A percentile compares a stretch with the other conserved stretches of the same genome.
Conservation (phyloP, 2,329 filamentous ascomycete species). For the Arachnopeziza araneosa region DNA sequence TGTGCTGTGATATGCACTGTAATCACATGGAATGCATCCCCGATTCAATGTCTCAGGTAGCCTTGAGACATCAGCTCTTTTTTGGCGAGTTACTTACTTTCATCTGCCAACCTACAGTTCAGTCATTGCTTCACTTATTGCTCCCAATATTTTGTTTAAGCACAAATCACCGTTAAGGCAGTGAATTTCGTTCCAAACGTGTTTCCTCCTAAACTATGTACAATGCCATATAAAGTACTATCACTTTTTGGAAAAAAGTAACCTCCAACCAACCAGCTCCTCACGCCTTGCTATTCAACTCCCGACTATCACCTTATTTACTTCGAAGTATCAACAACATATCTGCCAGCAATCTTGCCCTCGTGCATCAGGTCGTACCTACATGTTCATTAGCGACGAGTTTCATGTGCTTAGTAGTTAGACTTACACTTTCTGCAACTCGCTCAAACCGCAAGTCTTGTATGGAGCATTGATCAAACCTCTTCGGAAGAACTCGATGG, state of each 20-base stretch:
- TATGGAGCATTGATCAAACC: conserved; percentile 78
- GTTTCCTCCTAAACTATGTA: too few species aligned
- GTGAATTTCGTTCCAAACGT: too few species aligned
- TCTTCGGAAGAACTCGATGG: conserved; percentile 80
- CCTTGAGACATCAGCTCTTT: neutral
- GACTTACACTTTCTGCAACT: conserved; percentile 61
- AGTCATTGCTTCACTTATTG: neutral
- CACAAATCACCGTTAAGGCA: too few species aligned
- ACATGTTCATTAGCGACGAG: neutral
- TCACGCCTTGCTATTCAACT: too few species aligned
- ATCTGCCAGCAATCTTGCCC: conserved; percentile 70
- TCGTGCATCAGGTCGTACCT: conserved; percentile 45
- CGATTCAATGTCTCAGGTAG: neutral
- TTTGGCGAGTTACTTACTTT: neutral
- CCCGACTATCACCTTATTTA: conserved; percentile 31
- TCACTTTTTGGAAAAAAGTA: neutral
- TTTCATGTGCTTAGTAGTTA: conserved; percentile 51
- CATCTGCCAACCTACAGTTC: neutral
- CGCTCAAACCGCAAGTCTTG: conserved; percentile 76
- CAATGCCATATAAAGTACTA: neutral
- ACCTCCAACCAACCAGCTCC: too few species aligned
- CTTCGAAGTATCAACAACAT: conserved; percentile 69
- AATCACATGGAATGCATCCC: neutral
- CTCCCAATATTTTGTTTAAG: too few species aligned
- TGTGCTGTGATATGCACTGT: neutral